Evolutionary conservation across 192 early-diverging fungal species (phyloP), one percentile per base, ranked within the genome.

Genomic region (Backusella tuberculispora): DNA sequence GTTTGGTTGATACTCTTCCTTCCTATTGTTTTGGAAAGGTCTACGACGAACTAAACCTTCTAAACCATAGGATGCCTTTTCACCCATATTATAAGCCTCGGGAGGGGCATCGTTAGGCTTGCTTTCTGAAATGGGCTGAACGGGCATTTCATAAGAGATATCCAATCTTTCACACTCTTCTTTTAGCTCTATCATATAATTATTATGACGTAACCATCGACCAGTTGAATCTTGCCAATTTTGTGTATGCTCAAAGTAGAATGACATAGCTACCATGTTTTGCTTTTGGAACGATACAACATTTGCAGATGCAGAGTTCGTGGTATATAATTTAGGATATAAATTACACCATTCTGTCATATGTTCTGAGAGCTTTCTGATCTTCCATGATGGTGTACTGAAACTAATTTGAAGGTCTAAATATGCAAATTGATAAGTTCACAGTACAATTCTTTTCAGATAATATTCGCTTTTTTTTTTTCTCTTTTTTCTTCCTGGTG

Each of bases 141-240:
- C 69, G 41, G 79, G 81, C 42, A 78, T 24, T n/a, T n/a, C 40
- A 69, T 90, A 93, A 60, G 80, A 69, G 37, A 93, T 86, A 4
- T 83, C 88, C 50, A 92, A 80, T 3, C 88, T 85, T 13, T 86
- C 81, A 37, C 91, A 87, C 3, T 81, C 82, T 21, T 92, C 85
- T 67, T 90, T 89, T 48, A 93, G 70, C 47, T 83, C 87, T 76
- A 89, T 82, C 71, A 90, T 85, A 72, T 92, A 93, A 72, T 88
- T 87, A 44, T 88, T 94, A 69, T 91, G 85, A 15, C 90, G 83
- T 4, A 81, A 73, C 73, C 76, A 87, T 34, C 89, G 86, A 72
- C 84, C 84, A 21, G 83, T 87, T 6, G 86, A 83, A 71, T 94
- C 92, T 76, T 95, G 93, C 92, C 92, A 95, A 74, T 94, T 96